Base-by-base conservation (phyloP, 768 basidiomycete species). In the Leccinum barrowsii region DNA sequence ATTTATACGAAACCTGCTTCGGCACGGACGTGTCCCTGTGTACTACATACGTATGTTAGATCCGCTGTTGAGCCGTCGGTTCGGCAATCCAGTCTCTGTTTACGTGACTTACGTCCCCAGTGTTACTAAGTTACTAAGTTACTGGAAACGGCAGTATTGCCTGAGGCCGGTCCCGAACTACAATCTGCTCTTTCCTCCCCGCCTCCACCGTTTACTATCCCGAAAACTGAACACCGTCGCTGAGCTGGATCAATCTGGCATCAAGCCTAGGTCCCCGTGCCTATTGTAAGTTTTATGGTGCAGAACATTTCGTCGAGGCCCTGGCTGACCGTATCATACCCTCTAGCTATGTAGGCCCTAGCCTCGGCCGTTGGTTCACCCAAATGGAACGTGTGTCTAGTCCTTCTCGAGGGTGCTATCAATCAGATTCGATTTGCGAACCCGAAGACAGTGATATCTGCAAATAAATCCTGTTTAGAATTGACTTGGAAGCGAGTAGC, bases 261-360 rank as follows among this genome's bases (percentile, higher is more conserved):
- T 71, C 28, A 57, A 32, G 30, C 30, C 0, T 11, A 62, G 28
- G 67, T 74, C 26, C 74, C 71, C 2, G 71, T 75, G 15, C 74
- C 73, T 13, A 73, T 75, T 22, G 66, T 66, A 63, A 62, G 72
- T 58, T 2, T 17, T 4, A 2, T 19, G 19, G 2, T 26, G 4
- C 4, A 22, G 2, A 22, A 30, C 30, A 10, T 30, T 30, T 30
- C 30, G 7, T 8, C 2, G 13, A 46, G 24, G 34, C 35, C 34
- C 50, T 56, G 51, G 56, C 28, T 19, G 22, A 34, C 19, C 22
- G 30, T 0, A 0, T 32, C 30, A 30, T 30, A 7, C 55, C 50
- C n/a, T 4, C 56, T 26, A 70, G 70, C 50, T 32, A 32, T 32
- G 30, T 32, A 32, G 69, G 70, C 1, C 30, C 30, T 32, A 22